Evolutionary conservation across 768 basidiomycete genomes (phyloP), one percentile per base, ranked within the genome.

Genomic region (Neoboletus subvelutipes): DNA sequence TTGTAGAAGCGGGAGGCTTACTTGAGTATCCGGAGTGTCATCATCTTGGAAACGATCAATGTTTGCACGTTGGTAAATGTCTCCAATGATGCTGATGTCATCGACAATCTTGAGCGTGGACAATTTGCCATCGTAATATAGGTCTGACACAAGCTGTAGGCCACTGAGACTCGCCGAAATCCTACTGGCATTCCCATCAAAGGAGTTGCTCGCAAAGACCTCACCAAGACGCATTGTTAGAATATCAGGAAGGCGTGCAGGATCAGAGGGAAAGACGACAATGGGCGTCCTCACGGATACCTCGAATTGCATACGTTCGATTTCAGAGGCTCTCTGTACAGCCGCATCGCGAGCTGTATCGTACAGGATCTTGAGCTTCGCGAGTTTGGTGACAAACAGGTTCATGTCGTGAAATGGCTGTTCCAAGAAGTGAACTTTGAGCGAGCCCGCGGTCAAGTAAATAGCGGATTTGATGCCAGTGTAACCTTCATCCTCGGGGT

Each of bases 331-430:
- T 47, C 83, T 80, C 69, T 98, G 92, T 26, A 92, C 94, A 39
- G 97, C 97, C 22, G 85, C 96, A 68, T 92, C 86, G 2, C 92
- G 90, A 12, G 96, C 94, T 20, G 94, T 85, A 72, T 99, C 96
- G 62, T 98, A 98, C 12, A 98, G 71, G 2, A 89, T 90, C 75
- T 98, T 98, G 64, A 99, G 84, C 60, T 85, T 87, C 5, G 94
- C 91, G 37, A 99, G 83, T 68, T 93, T 90, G 56, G 84, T 76
- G 37, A 93, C 70, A 74, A 95, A 99, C 22, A 85, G 68, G 68
- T 90, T 92, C 31, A 98, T 84, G 62, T 88, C 85, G 50, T 87
- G 92, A n/a, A 98, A 78, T n/a, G 95, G 93, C 52, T 86, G 79
- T 68, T 96, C 92, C 51, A 97, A 79, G 73, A 92, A 95, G 65